Evolutionary conservation across 148 eudicot species (phyloP), one percentile per base, ranked within the genome.

Genomic region (Amaranthus hypochondriacus): DNA sequence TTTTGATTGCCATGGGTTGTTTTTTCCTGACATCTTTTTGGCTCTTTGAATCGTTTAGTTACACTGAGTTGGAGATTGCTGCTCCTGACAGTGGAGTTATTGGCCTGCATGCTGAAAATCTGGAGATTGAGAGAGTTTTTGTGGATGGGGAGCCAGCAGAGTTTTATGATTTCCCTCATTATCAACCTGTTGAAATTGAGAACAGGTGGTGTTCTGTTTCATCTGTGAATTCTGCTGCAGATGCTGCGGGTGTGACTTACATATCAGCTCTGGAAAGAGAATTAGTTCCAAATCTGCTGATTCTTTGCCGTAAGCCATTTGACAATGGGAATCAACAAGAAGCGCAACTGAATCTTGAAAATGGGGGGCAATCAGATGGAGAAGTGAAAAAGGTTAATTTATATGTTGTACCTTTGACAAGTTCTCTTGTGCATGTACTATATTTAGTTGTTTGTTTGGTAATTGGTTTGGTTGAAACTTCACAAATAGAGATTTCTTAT

Each of bases 161-260:
- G 61, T 96, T 86, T 83, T 94, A 96, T 83, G 82, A 87, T 66
- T 92, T 92, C 80, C 99, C 97, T 2, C 99, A 90, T 74, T 92
- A 83, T 81, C 88, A 78, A 73, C 87, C 88, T 53, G 84, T 87
- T 73, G 94, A 90, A 68, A 93, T 83, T 72, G 90, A 86, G 74
- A 86, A 87, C 66, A 86, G 99, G 83, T 92, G 99, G 99, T 90
- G 96, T 72, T 92, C 93, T 39, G 96, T 96, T 51, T 96, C 99
- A 55, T 89, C 99, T 48, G 92, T 89, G 72, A 84, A 78, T 81
- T 90, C 97, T 63, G 97, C 99, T 74, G 99, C 97, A 11, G 89
- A 92, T 85, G 97, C 99, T 54, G 97, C 97, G 48, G 97, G 92
- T 4, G 91, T 95, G 49, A 91, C 92, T 59, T 96, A 96, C 70